Evolutionary conservation across 1,284 basidiomycete genomes (phyloP), one percentile per base, ranked within the genome.

Genomic region (Pyrrhoderma lamaoense): DNA sequence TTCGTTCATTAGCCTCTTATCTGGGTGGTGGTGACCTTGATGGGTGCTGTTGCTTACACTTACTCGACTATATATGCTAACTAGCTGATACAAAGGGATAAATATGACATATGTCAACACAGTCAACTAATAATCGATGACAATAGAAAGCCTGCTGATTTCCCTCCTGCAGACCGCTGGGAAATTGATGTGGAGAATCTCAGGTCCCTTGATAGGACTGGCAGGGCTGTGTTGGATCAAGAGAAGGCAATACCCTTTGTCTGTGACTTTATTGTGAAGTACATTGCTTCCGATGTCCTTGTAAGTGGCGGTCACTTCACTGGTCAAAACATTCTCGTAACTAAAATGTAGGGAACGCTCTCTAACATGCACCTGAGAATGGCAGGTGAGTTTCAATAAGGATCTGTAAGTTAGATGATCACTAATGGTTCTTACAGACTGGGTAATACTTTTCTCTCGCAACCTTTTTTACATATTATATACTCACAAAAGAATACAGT

Each of bases 181-280:
- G 19, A n/a, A 16, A 47, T 50, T 34, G 42, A 49, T 16, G n/a
- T 42, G 8, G 18, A 40, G 1, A 25, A 45, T 3, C 22, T 53
- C 11, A 5, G 5, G 27, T 5, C 40, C 14, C 9, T 22, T 16
- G 47, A 49, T 27, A 43, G 25, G 0, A 56, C 58, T 2, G 58
- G 60, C 5, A 57, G 72, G 16, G 67, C 66, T 3, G 18, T 35
- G 22, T 67, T 86, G 1, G 72, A 75, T 2, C 70, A 75, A 21
- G 70, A 77, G 1, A 80, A 80, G 55, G 80, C 74, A 0, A 76
- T 90, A 4, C 73, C 83, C 1, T 88, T 92, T 57, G 80, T 92
- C 1, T 85, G 83, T 56, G 75, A 90, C 57, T 93, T 93, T 62
- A 73, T 93, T 27, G 78, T 92, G 18, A 80, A 91, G 58, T 93